phyloP scores from a whole-genome alignment of 2,329 filamentous ascomycete genomes.

The Epichloe baconii region DNA sequence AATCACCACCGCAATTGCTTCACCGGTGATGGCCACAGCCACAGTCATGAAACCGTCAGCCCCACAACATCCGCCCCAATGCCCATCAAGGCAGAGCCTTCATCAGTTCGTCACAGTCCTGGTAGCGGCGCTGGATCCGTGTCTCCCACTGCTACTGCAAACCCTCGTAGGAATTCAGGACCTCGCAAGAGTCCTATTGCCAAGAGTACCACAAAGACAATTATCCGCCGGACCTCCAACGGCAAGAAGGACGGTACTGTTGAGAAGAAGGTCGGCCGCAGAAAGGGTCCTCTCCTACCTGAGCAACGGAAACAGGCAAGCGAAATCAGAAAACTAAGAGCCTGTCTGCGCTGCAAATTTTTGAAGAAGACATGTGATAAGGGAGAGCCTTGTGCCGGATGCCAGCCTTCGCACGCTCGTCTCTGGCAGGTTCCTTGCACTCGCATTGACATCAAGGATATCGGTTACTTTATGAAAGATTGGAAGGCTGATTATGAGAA shows the following conservation, averaged over 20 bases:
- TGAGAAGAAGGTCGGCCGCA: conserved; percentile 87
- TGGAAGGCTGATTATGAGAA: conserved; percentile 96
- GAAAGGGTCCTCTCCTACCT: conserved; percentile 78
- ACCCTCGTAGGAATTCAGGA: conserved; percentile 51
- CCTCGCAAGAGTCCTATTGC: conserved; percentile 65
- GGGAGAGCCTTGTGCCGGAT: conserved; percentile 89
- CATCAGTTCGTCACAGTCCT: conserved; percentile 45
- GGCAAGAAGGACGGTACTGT: conserved; percentile 64
- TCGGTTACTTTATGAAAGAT: conserved; percentile 97
- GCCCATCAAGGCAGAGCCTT: conserved; percentile 45
- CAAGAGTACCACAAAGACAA: conserved; percentile 67
- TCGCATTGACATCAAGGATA: conserved; percentile 96
- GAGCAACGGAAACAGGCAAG: conserved; percentile 94
- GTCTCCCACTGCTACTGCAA: conserved; percentile 48
- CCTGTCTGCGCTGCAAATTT: conserved; percentile 93
- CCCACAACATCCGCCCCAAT: conserved; percentile 56
- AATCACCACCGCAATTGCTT: conserved; percentile 45
- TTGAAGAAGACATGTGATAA: conserved; percentile 99
- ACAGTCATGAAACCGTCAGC: conserved; percentile 44
- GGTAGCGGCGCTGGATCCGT: conserved; percentile 46
- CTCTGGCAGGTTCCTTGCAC: conserved; percentile 98
- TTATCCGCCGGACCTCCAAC: conserved; percentile 64
- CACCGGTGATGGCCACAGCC: conserved; percentile 40
- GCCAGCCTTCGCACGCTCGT: conserved; percentile 87
- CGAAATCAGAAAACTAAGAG: conserved; percentile 88